A percentile compares a stretch with the other conserved stretches of the same genome.
These are phyloP conservation scores for Epichloe uncinata DNA, from an alignment of 2,329 filamentous ascomycete species.

Conservation along the genomic window DNA sequence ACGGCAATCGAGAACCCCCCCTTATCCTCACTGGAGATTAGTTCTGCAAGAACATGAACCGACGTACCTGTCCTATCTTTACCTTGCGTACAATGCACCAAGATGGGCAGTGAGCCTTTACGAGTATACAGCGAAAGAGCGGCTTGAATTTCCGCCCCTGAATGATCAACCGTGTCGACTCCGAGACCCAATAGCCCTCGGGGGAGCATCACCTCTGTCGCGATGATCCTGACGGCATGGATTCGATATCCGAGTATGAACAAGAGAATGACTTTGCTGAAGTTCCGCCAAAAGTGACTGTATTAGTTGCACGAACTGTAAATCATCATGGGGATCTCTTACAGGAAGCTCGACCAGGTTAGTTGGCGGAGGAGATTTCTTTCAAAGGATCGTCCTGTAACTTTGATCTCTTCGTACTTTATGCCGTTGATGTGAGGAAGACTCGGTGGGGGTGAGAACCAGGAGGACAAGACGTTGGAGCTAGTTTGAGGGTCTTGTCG, in stretches of 20 bases:
- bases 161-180: constrained; percentile 55
- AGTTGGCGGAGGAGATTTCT: constrained; percentile 53
- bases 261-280: constrained; percentile 38
- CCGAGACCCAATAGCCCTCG: constrained; percentile 56
- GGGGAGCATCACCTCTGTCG: constrained; percentile 55
- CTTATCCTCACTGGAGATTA: too few species aligned
- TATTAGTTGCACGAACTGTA: background rate
- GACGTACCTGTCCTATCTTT: constrained; percentile 52
- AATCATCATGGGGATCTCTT: constrained; percentile 11
- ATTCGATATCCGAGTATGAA: constrained; percentile 54
- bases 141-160: constrained; percentile 44
- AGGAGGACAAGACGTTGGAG: constrained; percentile 23
- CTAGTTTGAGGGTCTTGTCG: constrained; percentile 26
- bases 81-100: constrained; percentile 80
- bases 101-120: constrained; percentile 40
- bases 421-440: constrained; percentile 51
- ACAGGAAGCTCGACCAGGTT: constrained; percentile 54
- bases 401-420: constrained; percentile 52
- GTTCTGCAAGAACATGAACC: too few species aligned
- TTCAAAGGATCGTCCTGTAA: constrained; percentile 63
- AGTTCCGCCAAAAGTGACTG: background rate
- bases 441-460: constrained; percentile 36
- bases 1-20: too few species aligned
- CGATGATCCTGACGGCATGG: constrained; percentile 56
- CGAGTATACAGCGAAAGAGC: constrained; percentile 18